These are phyloP conservation scores for Lagerstroemia speciosa DNA, from an alignment of 345 rosid species.

Conservation along the genomic window DNA sequence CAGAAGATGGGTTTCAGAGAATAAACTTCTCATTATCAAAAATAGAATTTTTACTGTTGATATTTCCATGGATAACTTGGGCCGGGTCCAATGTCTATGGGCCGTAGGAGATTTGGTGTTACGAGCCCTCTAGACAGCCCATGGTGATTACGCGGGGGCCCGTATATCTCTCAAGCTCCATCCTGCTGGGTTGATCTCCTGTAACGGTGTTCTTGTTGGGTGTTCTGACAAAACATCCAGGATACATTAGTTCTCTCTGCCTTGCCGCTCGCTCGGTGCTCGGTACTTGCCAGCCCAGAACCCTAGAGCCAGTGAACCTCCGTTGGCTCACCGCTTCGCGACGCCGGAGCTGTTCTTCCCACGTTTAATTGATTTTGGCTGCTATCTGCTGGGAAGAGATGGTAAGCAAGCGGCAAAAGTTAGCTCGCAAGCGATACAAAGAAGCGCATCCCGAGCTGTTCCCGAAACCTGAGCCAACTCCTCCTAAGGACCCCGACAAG, in stretches of 20 bases:
- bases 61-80: too few relatives aligned
- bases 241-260: too few relatives aligned
- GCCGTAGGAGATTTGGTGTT: not conserved
- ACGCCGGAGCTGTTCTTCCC: not conserved
- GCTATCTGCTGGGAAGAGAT: constrained; percentile 17
- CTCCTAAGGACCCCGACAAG: constrained; percentile 53
- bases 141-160: not conserved
- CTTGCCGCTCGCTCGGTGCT: not conserved
- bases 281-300: not conserved
- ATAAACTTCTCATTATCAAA: too few relatives aligned
- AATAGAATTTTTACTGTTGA: too few relatives aligned
- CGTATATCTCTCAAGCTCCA: not conserved
- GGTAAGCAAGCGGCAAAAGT: constrained; percentile 72
- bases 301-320: not conserved
- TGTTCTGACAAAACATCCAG: too few relatives aligned
- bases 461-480: constrained; percentile 62
- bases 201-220: not conserved
- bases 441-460: constrained; percentile 56
- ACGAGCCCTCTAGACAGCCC: not conserved
- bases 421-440: constrained; percentile 63
- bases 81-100: too few relatives aligned
- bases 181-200: not conserved
- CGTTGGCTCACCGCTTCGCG: not conserved
- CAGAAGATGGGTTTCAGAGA: too few relatives aligned
- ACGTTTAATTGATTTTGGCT: not conserved